A percentile compares a stretch with the other conserved stretches of the same genome.
Evolutionary conservation across 129 eudicot species (phyloP).

Genomic region (Arctium minus): DNA sequence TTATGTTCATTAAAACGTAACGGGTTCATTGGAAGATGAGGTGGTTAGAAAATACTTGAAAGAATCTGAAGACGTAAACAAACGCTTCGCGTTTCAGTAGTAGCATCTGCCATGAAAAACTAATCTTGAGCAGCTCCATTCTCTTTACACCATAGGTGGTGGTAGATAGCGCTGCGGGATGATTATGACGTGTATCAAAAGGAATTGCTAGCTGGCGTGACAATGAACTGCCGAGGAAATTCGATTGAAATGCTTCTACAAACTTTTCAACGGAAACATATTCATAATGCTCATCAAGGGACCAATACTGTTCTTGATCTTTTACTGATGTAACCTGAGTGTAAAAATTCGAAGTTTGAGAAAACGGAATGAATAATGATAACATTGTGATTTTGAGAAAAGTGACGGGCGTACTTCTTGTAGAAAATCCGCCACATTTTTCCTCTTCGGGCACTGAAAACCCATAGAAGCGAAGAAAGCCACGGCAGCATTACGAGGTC

Average conservation of each 20-base stretch:
- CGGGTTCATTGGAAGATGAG: neutral
- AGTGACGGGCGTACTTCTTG: conserved; percentile 62
- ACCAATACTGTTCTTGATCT: conserved; percentile 93
- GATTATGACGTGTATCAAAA: conserved; percentile 46
- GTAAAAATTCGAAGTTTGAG: conserved; percentile 9
- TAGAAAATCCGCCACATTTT: conserved; percentile 89
- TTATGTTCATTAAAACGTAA: neutral
- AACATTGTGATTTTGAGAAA: neutral
- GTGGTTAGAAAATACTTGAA: conserved; percentile 45
- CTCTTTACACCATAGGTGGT: conserved; percentile 52
- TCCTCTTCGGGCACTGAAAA: conserved; percentile 80
- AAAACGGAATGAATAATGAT: neutral
- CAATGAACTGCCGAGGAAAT: conserved; percentile 50
- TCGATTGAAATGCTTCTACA: conserved; percentile 70
- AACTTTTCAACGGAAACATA: conserved; percentile 62
- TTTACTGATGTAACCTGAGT: conserved; percentile 70
- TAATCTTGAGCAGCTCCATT: conserved; percentile 52
- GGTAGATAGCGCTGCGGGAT: conserved; percentile 64
- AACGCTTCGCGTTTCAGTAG: conserved; percentile 69
- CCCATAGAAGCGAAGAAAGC: conserved; percentile 79
- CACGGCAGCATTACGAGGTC: conserved; percentile 67
- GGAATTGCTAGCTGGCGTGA: conserved; percentile 55
- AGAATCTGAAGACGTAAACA: conserved; percentile 61
- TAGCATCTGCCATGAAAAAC: conserved; percentile 71
- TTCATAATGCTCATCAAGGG: conserved; percentile 41